Conservation (phyloP, 1,284 basidiomycete genomes). For the Pholiota adiposa region DNA sequence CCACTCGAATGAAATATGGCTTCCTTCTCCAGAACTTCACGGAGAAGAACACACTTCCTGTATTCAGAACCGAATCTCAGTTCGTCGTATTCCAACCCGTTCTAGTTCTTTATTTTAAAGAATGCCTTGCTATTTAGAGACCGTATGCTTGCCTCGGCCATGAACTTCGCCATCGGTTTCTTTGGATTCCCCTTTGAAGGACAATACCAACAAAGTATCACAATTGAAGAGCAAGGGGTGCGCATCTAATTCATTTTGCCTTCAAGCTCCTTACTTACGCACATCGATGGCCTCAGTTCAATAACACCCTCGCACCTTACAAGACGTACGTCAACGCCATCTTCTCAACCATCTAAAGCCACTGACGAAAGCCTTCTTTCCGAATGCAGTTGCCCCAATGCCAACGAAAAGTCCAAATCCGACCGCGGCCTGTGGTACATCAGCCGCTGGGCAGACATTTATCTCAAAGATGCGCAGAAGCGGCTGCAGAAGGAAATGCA, state of each 20-base stretch:
- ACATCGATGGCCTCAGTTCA: conserved; percentile 51
- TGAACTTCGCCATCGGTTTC: conserved; percentile 88
- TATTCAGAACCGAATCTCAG: conserved; percentile 90
- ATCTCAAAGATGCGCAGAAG: conserved; percentile 67
- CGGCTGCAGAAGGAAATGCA: conserved; percentile 64
- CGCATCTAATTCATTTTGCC: conserved; percentile 22
- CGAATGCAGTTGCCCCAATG: conserved; percentile 60
- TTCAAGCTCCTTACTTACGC: neutral
- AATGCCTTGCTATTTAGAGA: conserved; percentile 47
- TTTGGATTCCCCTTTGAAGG: conserved; percentile 82
- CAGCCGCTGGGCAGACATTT: conserved; percentile 68
- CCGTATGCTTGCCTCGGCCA: conserved; percentile 82
- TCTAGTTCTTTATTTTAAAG: neutral
- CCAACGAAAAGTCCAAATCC: conserved; percentile 48
- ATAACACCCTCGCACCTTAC: conserved; percentile 81
- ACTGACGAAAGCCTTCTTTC: neutral
- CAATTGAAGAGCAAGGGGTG: conserved; percentile 71
- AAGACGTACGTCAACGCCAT: conserved; percentile 50
- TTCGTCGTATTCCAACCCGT: conserved; percentile 37
- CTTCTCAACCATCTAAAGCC: neutral
- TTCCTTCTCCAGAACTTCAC: conserved; percentile 84
- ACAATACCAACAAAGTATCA: conserved; percentile 83
- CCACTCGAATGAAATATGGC: conserved; percentile 80
- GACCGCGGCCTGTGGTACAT: conserved; percentile 64
- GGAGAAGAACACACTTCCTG: conserved; percentile 68